Conservation (phyloP, 352 stramenopile genomes). For the Pythium oligandrum region DNA sequence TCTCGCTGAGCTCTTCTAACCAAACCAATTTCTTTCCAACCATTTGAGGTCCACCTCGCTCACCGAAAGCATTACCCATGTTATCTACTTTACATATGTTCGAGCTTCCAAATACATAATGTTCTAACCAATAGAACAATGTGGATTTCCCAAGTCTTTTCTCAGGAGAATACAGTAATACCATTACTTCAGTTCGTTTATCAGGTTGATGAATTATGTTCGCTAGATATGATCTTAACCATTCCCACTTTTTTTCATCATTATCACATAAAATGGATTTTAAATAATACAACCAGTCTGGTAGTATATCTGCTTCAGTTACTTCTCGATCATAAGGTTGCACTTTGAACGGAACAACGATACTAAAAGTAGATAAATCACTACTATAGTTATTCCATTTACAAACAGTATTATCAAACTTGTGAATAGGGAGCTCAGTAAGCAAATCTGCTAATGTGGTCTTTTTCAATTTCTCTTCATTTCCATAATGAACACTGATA, state of each 20-base stretch:
- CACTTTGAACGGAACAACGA: slow-evolving; percentile 7
- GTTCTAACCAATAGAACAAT: too few relatives aligned
- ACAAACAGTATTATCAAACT: slow-evolving; percentile 9
- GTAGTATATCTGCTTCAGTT: slow-evolving; percentile 5
- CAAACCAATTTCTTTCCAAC: too few relatives aligned
- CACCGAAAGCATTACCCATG: too few relatives aligned
- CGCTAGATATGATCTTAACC: slow-evolving; percentile 3
- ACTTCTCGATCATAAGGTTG: slow-evolving; percentile 6
- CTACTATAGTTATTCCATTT: slow-evolving; percentile 6
- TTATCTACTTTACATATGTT: too few relatives aligned
- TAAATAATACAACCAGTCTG: slow-evolving; percentile 4
- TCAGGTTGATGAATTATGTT: slow-evolving; percentile 6
- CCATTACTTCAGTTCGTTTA: slow-evolving; percentile 1
- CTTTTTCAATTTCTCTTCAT: slow-evolving; percentile 8
- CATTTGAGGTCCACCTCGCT: too few relatives aligned
- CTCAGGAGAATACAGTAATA: not conserved
- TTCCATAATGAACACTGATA: slow-evolving; percentile 7
- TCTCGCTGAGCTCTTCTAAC: too few relatives aligned
- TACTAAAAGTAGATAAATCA: slow-evolving; percentile 8
- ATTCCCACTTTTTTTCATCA: slow-evolving; percentile 6
- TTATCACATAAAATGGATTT: slow-evolving; percentile 7
- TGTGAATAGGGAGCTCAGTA: slow-evolving; percentile 4
- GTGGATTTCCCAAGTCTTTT: too few relatives aligned
- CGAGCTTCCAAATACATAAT: too few relatives aligned
- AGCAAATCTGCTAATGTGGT: slow-evolving; percentile 3